Conservation (phyloP, 2,329 filamentous ascomycete species). For the Pseudogymnoascus sp. region DNA sequence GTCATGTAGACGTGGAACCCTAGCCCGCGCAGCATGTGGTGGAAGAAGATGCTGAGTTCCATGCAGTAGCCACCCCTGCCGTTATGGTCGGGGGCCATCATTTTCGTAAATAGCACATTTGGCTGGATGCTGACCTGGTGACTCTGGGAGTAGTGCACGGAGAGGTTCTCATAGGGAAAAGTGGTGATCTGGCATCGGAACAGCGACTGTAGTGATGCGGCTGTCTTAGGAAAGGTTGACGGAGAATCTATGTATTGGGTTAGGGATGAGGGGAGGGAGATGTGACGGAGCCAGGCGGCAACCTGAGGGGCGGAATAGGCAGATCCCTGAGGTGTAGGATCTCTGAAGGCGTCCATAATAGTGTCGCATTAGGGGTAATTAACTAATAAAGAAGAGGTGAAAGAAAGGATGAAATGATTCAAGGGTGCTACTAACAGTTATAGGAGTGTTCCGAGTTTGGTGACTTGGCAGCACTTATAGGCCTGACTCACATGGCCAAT, state of each 20-base stretch:
- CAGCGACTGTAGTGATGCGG: background rate
- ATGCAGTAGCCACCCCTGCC: background rate
- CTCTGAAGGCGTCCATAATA: background rate
- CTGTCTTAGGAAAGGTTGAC: background rate
- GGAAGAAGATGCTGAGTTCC: background rate
- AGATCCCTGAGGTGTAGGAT: background rate
- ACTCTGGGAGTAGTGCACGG: background rate
- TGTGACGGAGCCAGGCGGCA: background rate
- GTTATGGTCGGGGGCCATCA: background rate
- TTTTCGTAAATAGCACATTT: background rate
- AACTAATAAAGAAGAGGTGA: background rate
- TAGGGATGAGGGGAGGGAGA: background rate
- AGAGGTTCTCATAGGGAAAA: background rate
- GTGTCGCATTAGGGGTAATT: too few species aligned
- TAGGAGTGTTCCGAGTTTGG: background rate
- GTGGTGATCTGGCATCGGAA: background rate
- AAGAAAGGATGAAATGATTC: too few species aligned
- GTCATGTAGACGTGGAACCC: background rate
- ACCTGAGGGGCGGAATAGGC: background rate
- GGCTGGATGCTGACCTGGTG: background rate
- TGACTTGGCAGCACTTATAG: background rate
- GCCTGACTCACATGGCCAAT: background rate
- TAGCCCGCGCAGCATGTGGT: background rate
- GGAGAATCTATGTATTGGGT: background rate
- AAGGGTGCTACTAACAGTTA: too few species aligned